Base-by-base conservation (phyloP, 2,329 filamentous ascomycete species). In the Penicillium fuscoglaucum region DNA sequence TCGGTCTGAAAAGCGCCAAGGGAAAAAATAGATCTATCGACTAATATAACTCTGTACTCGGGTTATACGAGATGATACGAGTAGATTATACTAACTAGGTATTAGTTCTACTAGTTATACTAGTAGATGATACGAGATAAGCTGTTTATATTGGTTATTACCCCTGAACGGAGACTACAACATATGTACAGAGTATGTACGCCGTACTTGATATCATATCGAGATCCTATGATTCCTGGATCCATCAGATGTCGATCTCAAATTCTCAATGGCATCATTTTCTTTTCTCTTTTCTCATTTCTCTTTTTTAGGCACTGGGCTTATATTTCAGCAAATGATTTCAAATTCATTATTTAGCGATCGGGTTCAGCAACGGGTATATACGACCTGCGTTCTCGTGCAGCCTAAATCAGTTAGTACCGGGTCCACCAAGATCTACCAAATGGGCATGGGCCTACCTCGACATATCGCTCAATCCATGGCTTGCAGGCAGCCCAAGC, bases 401-500 rank as follows among this genome's bases (percentile, higher is more conserved):
- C 75, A 62, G 75, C 76, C 80, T 83, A 9, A 10, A 37, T 6
- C 43, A 51, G 31, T 55, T 58, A 55, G 66, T 47, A 8, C 10
- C 2, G 10, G 40, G 15, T 31, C 15, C n/a, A 15, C 15, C 57
- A 49, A 49, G 26, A 13, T 26, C 5, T 33, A 33, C 12, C 44
- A 43, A 47, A 55, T 50, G 24, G 33, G 24, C 4, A 35, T 48
- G 26, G 24, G 63, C 77, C 63, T 75, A 82, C 82, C 73, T 83
- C 80, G 62, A 80, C 70, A 79, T 82, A 85, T 62, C 78, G 80
- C 64, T 83, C 79, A 29, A 85, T 77, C 79, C 81, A 87, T 1
- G 86, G 86, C 69, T 83, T 82, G 17, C 86, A 69, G 6, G 79
- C 78, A 2, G 87, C 86, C 80, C 85, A 89, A 2, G 77, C 76